Percentiles rank a stretch among this genome's conserved stretches.
These are phyloP conservation scores for Russula compacta DNA, from an alignment of 768 basidiomycete species.

Conservation along the genomic window DNA sequence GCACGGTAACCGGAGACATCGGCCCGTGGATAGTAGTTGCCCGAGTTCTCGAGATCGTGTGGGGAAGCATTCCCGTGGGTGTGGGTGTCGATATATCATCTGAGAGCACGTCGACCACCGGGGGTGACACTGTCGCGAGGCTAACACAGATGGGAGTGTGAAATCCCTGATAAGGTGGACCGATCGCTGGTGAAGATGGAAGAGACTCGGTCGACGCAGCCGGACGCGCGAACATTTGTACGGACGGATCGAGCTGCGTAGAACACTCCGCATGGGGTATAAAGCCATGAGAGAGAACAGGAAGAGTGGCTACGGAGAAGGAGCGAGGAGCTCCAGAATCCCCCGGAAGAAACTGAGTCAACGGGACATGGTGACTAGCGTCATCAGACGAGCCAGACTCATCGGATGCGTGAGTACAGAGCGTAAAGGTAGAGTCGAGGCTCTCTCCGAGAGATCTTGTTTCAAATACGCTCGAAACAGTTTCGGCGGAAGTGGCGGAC, in stretches of 20 bases:
- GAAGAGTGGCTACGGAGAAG: constrained; percentile 30
- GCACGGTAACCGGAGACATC: neutral
- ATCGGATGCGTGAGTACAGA: constrained; percentile 10
- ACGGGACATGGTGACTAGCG: neutral
- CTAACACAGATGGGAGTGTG: neutral
- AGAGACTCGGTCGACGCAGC: constrained; percentile 68
- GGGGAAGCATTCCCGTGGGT: neutral
- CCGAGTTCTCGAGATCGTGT: neutral
- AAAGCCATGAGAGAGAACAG: constrained; percentile 21
- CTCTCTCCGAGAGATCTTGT: constrained; percentile 5
- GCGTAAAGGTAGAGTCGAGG: constrained; percentile 4
- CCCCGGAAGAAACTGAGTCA: neutral
- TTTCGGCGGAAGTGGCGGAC: neutral
- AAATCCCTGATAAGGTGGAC: constrained; percentile 27
- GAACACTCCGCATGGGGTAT: constrained; percentile 31
- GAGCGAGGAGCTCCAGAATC: constrained; percentile 16
- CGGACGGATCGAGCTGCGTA: constrained; percentile 57
- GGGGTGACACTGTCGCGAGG: neutral
- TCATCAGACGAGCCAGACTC: constrained; percentile 8
- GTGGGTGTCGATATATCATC: constrained; percentile 10
- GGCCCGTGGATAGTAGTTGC: constrained; percentile 17
- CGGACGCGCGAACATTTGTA: constrained; percentile 67
- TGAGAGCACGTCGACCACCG: neutral
- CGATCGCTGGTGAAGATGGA: constrained; percentile 27
- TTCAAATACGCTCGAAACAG: constrained; percentile 11